A percentile compares a stretch with the other conserved stretches of the same genome.
Evolutionary conservation across 805 yeast species (phyloP).

Genomic region (Kodamaea kaohsiungensis): DNA sequence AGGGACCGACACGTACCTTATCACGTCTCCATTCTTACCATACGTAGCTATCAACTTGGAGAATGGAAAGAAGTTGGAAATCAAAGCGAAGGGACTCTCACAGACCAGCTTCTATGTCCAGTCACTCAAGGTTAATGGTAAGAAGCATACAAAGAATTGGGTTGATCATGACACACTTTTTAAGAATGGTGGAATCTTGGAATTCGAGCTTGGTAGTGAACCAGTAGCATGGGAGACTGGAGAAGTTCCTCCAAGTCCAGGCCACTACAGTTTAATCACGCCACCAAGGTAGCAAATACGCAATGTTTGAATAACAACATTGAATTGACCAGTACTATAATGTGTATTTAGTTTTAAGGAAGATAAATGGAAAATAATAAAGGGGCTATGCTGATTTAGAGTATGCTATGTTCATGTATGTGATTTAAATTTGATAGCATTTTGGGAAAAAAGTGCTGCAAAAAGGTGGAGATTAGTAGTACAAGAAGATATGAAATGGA

Average conservation of each 20-base stretch:
- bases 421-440: no score
- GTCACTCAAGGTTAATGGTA: conserved; percentile 29
- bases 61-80: conserved; percentile 22
- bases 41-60: conserved; percentile 23
- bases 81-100: conserved; percentile 25
- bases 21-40: conserved; percentile 30
- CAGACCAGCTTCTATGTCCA: conserved; percentile 27
- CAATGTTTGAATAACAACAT: neutral
- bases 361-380: no score
- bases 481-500: no score
- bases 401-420: no score
- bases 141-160: conserved; percentile 28
- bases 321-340: neutral
- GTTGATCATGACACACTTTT: conserved; percentile 31
- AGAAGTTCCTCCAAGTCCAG: conserved; percentile 28
- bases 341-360: no score
- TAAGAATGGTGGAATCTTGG: conserved; percentile 24
- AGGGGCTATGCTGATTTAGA: no score
- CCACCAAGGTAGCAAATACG: neutral
- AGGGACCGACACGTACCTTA: conserved; percentile 34
- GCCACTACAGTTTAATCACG: conserved; percentile 13
- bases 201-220: conserved; percentile 18
- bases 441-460: no score
- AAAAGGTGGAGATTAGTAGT: no score
- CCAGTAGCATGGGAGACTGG: conserved; percentile 27